A percentile compares a stretch with the other conserved stretches of the same genome.
Conservation (phyloP, 2,329 filamentous ascomycete genomes). For the Curvularia verruculosa region DNA sequence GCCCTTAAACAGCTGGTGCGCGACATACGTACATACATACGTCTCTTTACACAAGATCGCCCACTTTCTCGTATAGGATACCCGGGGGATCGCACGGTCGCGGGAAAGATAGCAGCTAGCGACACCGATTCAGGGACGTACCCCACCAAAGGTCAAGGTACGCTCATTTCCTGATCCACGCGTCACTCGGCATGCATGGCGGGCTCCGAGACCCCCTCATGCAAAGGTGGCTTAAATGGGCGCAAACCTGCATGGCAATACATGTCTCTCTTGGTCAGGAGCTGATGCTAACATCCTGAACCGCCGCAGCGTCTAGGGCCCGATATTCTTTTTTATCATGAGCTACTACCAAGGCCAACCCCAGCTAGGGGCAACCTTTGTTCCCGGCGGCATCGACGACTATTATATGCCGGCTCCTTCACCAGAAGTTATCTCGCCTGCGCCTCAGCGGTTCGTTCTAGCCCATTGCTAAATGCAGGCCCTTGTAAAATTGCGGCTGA, state of each 20-base stretch:
- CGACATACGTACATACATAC: conserved; percentile 3
- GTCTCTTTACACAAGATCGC: conserved; percentile 5
- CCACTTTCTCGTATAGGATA: conserved; percentile 18
- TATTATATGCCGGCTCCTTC: conserved; percentile 64
- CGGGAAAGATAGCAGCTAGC: conserved; percentile 24
- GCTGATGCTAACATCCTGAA: conserved; percentile 35
- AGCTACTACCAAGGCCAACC: conserved; percentile 47
- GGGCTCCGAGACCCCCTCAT: conserved; percentile 26
- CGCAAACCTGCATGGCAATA: conserved; percentile 20
- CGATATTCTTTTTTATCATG: conserved; percentile 34
- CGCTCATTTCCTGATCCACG: conserved; percentile 30
- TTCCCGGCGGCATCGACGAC: conserved; percentile 70
- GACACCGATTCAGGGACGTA: conserved; percentile 27
- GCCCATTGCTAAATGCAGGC: conserved; percentile 23
- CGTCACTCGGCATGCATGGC: conserved; percentile 31
- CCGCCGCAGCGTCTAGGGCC: conserved; percentile 13
- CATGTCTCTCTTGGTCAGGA: conserved; percentile 29
- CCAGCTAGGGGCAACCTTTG: conserved; percentile 64
- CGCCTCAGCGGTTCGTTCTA: conserved; percentile 68
- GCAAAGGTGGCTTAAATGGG: conserved; percentile 20
- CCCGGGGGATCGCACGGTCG: conserved; percentile 17
- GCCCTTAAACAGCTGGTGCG: conserved; percentile 3
- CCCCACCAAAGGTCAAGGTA: conserved; percentile 37
- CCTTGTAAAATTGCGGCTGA: conserved; percentile 39
- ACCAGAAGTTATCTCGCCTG: conserved; percentile 71